Evolutionary conservation across 176 grass and related monocot species (phyloP), one percentile per base, ranked within the genome.

Genomic region (Aegilops speltoides): DNA sequence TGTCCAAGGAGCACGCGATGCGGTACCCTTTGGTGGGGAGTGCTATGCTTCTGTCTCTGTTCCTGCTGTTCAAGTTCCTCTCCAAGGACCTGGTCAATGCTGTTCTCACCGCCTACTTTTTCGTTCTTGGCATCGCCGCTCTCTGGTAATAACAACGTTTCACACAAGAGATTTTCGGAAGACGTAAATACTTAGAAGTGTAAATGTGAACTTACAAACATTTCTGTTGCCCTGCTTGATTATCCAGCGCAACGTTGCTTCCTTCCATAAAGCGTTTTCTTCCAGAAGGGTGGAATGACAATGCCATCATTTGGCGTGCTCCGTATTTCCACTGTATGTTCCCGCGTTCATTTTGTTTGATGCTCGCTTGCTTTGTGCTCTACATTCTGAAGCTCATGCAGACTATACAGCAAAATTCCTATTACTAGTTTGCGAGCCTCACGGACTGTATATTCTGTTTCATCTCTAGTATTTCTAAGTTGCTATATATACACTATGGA

Each of bases 1-100:
- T 98, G 94, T 98, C 97, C 43, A 94, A 92, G 40, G 97, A 96
- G 77, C 97, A 96, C 91, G 97, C 97, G 60, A 98, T 98, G 97
- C 80, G 92, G 3, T 98, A 96, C 80, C 97, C 97, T 50, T 73
- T 98, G 73, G 97, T 98, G 38, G 97, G 96, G 80, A 98, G 97
- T 85, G 97, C 94, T 20, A 92, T 98, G 93, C 94, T 98, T 28
- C 74, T 98, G 31, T 96, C 97, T 19, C 76, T 98, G 41, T 98
- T 98, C 89, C 90, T 98, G 28, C 87, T 96, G 12, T 96, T 96
- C 82, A 98, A 98, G 82, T 96, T 96, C 78, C 68, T 98, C 65
- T 96, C 97, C 4, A 98, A 98, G 88, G 94, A 96, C 82, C 83
- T 98, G 79, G 91, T 98, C 70, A 98, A 98, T 70, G 83, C 94